A percentile compares a stretch with the other conserved stretches of the same genome.
Evolutionary conservation across 805 yeast species (phyloP).

Genomic region (Ogataea allantospora): DNA sequence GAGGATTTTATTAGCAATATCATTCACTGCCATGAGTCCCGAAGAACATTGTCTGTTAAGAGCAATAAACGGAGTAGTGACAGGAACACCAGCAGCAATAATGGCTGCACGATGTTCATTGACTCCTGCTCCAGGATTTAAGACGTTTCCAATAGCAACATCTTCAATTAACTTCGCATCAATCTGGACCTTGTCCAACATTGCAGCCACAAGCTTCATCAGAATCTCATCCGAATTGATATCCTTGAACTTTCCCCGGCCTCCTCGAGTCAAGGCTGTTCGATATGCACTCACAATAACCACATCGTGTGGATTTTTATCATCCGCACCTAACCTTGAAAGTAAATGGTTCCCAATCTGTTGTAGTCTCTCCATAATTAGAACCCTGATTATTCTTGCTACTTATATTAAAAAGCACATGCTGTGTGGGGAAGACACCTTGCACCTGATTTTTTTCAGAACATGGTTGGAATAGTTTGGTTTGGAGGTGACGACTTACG

Average conservation of each 20-base stretch:
- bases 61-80: slow-evolving; percentile 74
- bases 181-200: slow-evolving; percentile 53
- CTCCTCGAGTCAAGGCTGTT: slow-evolving; percentile 86
- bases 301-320: slow-evolving; percentile 78
- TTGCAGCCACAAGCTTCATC: slow-evolving; percentile 58
- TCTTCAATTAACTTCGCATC: slow-evolving; percentile 67
- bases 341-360: slow-evolving; percentile 36
- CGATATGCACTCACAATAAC: slow-evolving; percentile 89
- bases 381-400: not conserved
- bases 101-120: slow-evolving; percentile 91
- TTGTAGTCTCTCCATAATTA: slow-evolving; percentile 36
- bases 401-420: slow-evolving; percentile 9
- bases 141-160: slow-evolving; percentile 86
- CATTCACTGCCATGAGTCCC: slow-evolving; percentile 87
- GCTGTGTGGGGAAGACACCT: slow-evolving; percentile 13
- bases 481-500: slow-evolving; percentile 12
- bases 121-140: slow-evolving; percentile 92
- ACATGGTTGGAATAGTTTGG: slow-evolving; percentile 18
- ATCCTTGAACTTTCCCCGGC: slow-evolving; percentile 83
- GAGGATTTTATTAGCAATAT: slow-evolving; percentile 83
- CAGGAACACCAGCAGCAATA: slow-evolving; percentile 88
- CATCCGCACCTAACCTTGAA: slow-evolving; percentile 17
- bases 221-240: slow-evolving; percentile 78
- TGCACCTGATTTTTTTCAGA: slow-evolving; percentile 7
- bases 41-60: slow-evolving; percentile 94